These are phyloP conservation scores for Chlamydomonas sp. DNA, from an alignment of 139 green algal species.

Conservation along the genomic window DNA sequence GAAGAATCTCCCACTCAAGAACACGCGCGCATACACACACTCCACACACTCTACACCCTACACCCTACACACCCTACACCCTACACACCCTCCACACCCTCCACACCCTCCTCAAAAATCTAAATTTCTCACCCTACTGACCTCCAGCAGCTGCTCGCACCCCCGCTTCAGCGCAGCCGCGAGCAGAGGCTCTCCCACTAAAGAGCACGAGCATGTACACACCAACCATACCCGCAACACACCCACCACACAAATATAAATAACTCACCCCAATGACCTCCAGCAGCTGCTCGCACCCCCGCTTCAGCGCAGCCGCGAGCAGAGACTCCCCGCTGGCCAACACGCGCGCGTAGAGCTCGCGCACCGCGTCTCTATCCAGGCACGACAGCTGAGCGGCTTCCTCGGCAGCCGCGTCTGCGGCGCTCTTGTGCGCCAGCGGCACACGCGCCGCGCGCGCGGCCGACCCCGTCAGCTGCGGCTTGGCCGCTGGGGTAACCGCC, in stretches of 20 bases:
- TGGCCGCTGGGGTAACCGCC: not conserved
- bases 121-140: constrained; percentile 1
- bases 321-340: constrained; percentile 5
- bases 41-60: too few species aligned
- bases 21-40: too few species aligned
- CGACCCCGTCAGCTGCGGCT: too few species aligned
- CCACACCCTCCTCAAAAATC: not conserved
- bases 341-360: not conserved
- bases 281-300: constrained; percentile 7
- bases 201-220: too few species aligned
- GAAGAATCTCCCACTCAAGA: too few species aligned
- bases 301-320: not conserved
- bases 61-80: too few species aligned
- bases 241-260: not conserved
- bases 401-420: not conserved
- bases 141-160: constrained; percentile 6
- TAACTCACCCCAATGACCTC: constrained; percentile 1
- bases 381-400: constrained; percentile 6
- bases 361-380: not conserved
- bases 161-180: constrained; percentile 4
- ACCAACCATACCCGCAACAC: constrained; percentile 9
- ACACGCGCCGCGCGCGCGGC: too few species aligned
- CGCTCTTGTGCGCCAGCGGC: not conserved
- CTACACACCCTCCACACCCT: too few species aligned
- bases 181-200: not conserved